phyloP scores from a whole-genome alignment of 2,329 filamentous ascomycete species.

The Diplodia scrobiculata region DNA sequence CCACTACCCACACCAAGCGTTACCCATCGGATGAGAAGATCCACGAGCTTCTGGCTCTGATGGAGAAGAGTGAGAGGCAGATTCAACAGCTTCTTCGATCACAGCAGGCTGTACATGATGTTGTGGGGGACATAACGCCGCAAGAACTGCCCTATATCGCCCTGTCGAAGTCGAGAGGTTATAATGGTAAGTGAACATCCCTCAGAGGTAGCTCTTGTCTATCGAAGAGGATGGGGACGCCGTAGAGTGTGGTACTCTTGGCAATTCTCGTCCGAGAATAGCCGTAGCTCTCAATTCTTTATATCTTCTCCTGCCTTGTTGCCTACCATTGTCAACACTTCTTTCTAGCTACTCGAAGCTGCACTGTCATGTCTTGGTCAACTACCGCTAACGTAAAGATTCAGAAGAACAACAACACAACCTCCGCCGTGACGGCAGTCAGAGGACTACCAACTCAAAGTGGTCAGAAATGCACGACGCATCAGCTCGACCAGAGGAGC shows the following conservation, averaged over 20 bases:
- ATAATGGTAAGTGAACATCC: neutral
- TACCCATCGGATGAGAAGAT: neutral
- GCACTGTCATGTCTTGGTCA: neutral
- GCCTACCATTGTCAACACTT: too few relatives aligned
- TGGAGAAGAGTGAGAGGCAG: constrained; percentile 23
- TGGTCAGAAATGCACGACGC: neutral
- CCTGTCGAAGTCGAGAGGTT: neutral
- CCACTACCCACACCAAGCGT: neutral
- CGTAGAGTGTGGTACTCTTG: too few relatives aligned
- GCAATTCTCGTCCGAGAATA: too few relatives aligned
- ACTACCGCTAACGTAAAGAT: neutral
- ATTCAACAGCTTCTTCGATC: constrained; percentile 21
- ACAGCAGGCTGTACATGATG: constrained; percentile 7
- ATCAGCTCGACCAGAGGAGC: constrained; percentile 4
- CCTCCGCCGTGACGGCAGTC: constrained; percentile 5
- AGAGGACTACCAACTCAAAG: neutral
- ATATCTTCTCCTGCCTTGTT: too few relatives aligned
- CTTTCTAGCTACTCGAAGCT: too few relatives aligned
- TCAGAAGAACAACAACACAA: neutral
- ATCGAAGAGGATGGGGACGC: too few relatives aligned
- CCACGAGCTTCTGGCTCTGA: neutral
- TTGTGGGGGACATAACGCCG: neutral
- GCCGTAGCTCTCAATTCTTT: too few relatives aligned
- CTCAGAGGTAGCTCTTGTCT: neutral
- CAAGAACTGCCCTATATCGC: neutral